Evolutionary conservation across 2,329 filamentous ascomycete species (phyloP), one percentile per base, ranked within the genome.

Genomic region (Polytolypa hystricis): DNA sequence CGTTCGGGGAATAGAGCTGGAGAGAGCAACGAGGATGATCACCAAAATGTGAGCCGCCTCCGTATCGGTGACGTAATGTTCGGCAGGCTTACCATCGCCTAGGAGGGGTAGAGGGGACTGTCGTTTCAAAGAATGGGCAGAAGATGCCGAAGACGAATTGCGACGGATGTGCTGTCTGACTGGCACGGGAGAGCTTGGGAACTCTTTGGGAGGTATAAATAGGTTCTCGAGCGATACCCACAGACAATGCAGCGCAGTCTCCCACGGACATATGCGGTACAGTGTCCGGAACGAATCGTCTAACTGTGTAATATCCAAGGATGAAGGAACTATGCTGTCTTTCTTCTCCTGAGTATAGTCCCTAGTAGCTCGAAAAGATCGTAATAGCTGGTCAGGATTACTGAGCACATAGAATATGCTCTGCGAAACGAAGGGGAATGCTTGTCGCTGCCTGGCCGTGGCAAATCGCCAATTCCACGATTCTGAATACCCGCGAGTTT

Each of bases 371-470:
- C 53, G 49, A 47, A 67, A 66, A 6, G 64, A 66, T 26, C 42
- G 49, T 4, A 66, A 35, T 7, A 68, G 53, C 30, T 63, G 57
- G 19, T 46, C 53, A 15, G 60, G 54, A 35, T 50, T 58, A 42
- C 64, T 58, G 30, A 69, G 42, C 10, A 61, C 54, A 41, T 60
- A 68, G 39, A 58, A 62, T 1, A 66, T 52, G 37, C 62, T 66
- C 41, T 67, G 65, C 5, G 56, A 52, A 34, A 66, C 41, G 41
- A 66, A 67, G 4, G 58, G 50, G 34, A 60, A 63, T 11, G 49
- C 53, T 29, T 56, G 45, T 12, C 56, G 56, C 39, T 64, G 60
- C 4, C 49, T 48, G 26, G 42, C 38, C n/a, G 58, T 58, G 30
- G 60, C 57, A 46, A 53, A 57, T 29, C 43, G 47, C 57, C 58